phyloP scores from a whole-genome alignment of 129 eudicot genomes.

The Glebionis coronaria region DNA sequence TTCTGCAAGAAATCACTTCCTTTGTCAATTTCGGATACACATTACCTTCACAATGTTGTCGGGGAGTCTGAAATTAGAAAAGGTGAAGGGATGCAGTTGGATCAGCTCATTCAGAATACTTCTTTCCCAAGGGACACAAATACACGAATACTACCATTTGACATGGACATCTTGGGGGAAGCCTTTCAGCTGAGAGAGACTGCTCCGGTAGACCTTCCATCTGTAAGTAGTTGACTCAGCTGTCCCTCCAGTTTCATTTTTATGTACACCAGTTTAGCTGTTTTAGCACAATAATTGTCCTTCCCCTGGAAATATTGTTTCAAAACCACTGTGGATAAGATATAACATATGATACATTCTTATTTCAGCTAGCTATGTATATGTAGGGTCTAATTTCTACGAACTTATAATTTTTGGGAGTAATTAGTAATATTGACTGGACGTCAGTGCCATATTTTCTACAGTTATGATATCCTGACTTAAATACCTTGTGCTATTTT shows the following conservation, averaged over 20 bases:
- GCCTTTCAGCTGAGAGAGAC: slow-evolving; percentile 66
- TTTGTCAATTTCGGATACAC: slow-evolving; percentile 55
- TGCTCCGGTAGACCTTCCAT: slow-evolving; percentile 42
- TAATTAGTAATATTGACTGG: not conserved
- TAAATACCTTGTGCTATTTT: not conserved
- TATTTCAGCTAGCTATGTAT: not conserved
- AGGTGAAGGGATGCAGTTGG: slow-evolving; percentile 76
- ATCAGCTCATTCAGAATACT: slow-evolving; percentile 49
- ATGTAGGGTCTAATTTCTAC: not conserved
- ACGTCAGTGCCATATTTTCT: not conserved
- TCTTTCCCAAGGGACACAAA: slow-evolving; percentile 23
- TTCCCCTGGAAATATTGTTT: no score
- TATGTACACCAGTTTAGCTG: not conserved
- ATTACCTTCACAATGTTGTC: slow-evolving; percentile 55
- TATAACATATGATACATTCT: not conserved
- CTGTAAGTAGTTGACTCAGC: slow-evolving; percentile 35
- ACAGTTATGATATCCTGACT: not conserved
- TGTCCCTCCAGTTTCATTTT: not conserved
- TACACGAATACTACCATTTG: slow-evolving; percentile 49
- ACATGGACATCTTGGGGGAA: slow-evolving; percentile 45
- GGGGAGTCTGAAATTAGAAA: slow-evolving; percentile 63
- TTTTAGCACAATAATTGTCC: no score
- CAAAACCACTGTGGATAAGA: not conserved
- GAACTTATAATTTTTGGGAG: not conserved
- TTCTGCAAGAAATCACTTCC: slow-evolving; percentile 72